These are phyloP conservation scores for Diplocarpon rosae DNA, from an alignment of 2,329 filamentous ascomycete species.

Conservation along the genomic window DNA sequence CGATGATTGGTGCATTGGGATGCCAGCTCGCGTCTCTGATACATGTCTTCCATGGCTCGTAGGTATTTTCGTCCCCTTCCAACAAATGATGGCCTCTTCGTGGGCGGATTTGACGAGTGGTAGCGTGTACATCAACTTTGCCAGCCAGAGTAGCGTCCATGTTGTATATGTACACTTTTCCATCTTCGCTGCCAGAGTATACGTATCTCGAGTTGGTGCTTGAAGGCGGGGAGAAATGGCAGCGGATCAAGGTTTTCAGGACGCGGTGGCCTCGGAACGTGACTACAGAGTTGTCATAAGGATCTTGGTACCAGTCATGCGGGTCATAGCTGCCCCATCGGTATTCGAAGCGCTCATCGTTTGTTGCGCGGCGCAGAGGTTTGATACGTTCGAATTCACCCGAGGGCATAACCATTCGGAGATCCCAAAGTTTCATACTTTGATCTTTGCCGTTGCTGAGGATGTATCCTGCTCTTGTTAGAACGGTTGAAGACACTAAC, in stretches of 20 bases:
- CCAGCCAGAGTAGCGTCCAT: slow-evolving; percentile 76
- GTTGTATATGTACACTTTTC: slow-evolving; percentile 86
- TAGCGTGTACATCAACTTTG: slow-evolving; percentile 64
- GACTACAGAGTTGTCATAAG: slow-evolving; percentile 80
- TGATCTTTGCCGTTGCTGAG: slow-evolving; percentile 94
- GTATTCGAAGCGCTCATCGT: slow-evolving; percentile 58
- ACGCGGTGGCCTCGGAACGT: slow-evolving; percentile 89
- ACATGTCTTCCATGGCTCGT: slow-evolving; percentile 48
- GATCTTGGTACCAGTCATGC: slow-evolving; percentile 58
- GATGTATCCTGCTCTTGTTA: slow-evolving; percentile 47
- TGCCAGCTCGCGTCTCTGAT: slow-evolving; percentile 65
- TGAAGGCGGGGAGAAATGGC: slow-evolving; percentile 82
- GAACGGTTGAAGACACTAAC: neutral
- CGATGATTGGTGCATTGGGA: slow-evolving; percentile 56
- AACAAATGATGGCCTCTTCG: slow-evolving; percentile 23
- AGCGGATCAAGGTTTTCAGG: slow-evolving; percentile 80
- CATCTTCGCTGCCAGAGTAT: slow-evolving; percentile 83
- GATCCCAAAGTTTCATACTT: slow-evolving; percentile 93
- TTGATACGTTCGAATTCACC: slow-evolving; percentile 48
- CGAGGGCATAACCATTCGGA: slow-evolving; percentile 77
- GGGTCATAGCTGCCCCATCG: slow-evolving; percentile 56
- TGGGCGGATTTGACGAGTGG: slow-evolving; percentile 53
- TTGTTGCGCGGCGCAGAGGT: slow-evolving; percentile 40
- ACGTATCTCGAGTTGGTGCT: slow-evolving; percentile 88
- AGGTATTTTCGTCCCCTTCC: slow-evolving; percentile 16